Conservation (phyloP, 345 rosid genomes). For the Syzygium grande region DNA sequence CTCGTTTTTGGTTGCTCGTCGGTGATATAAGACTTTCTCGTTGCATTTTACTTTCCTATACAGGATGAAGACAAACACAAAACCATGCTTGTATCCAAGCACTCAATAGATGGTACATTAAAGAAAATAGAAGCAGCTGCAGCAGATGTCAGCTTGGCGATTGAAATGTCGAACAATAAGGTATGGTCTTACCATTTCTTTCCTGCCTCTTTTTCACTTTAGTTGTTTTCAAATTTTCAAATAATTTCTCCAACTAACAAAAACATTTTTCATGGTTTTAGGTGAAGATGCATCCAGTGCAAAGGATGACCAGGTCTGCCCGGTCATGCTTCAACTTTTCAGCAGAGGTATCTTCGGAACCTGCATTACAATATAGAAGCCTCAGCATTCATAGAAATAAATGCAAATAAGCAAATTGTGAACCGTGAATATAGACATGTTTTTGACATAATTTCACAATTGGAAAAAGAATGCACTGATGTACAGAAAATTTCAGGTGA, state of each 20-base stretch:
- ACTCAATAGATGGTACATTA: slow-evolving; percentile 58
- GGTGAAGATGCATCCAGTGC: slow-evolving; percentile 65
- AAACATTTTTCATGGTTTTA: slow-evolving; percentile 5
- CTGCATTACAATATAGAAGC: not conserved
- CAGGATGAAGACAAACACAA: slow-evolving; percentile 65
- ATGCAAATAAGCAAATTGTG: not conserved
- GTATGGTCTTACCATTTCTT: slow-evolving; percentile 14
- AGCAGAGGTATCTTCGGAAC: slow-evolving; percentile 42
- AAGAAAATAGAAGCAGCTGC: slow-evolving; percentile 87
- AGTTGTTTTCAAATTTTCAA: not conserved
- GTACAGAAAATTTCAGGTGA: slow-evolving; percentile 35
- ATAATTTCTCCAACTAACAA: not conserved
- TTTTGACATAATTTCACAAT: not conserved
- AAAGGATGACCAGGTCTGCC: slow-evolving; percentile 41
- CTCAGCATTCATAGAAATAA: not conserved
- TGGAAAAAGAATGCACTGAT: not conserved
- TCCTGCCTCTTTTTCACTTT: not conserved
- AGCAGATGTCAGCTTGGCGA: slow-evolving; percentile 44
- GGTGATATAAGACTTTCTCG: not conserved
- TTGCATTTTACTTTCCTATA: not conserved
- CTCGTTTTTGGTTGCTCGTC: not conserved
- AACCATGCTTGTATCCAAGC: slow-evolving; percentile 62
- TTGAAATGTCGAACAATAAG: slow-evolving; percentile 52
- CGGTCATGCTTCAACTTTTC: slow-evolving; percentile 62
- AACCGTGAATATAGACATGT: not conserved